These are phyloP conservation scores for Tetrapyrgos nigripes DNA, from an alignment of 1,284 basidiomycete species.

Conservation along the genomic window DNA sequence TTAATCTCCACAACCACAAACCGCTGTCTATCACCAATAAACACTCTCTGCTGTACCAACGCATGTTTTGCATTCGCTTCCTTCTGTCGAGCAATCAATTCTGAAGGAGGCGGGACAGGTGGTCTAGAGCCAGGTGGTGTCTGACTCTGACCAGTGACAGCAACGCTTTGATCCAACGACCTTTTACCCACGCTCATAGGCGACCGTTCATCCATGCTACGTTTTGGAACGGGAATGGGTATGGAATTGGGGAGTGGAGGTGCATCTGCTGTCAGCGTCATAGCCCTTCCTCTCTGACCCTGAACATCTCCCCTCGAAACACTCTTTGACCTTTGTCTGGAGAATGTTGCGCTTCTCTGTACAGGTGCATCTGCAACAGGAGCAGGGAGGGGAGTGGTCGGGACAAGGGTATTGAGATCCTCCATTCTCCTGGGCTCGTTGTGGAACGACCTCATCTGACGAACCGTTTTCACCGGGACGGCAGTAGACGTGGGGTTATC, in stretches of 20 bases:
- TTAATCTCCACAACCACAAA: slow-evolving; percentile 75
- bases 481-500: too few species aligned
- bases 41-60: slow-evolving; percentile 66
- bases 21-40: slow-evolving; percentile 75
- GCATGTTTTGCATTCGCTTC: slow-evolving; percentile 17
- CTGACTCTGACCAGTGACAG: too few species aligned
- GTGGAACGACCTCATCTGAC: slow-evolving; percentile 66
- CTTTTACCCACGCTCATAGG: background rate
- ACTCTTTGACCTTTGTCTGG: too few species aligned
- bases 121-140: slow-evolving; percentile 1
- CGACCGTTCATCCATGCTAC: background rate
- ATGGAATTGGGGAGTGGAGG: too few species aligned
- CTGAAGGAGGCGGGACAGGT: slow-evolving; percentile 17
- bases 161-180: too few species aligned
- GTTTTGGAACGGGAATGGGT: too few species aligned
- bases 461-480: slow-evolving; percentile 40
- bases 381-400: slow-evolving; percentile 33
- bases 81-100: slow-evolving; percentile 16
- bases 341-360: too few species aligned
- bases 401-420: slow-evolving; percentile 21
- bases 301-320: too few species aligned
- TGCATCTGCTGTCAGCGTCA: too few species aligned
- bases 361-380: background rate
- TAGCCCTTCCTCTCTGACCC: too few species aligned
- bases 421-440: slow-evolving; percentile 36